Conservation (phyloP, 106 monocot genomes). For the Platanthera guangdongensis region DNA sequence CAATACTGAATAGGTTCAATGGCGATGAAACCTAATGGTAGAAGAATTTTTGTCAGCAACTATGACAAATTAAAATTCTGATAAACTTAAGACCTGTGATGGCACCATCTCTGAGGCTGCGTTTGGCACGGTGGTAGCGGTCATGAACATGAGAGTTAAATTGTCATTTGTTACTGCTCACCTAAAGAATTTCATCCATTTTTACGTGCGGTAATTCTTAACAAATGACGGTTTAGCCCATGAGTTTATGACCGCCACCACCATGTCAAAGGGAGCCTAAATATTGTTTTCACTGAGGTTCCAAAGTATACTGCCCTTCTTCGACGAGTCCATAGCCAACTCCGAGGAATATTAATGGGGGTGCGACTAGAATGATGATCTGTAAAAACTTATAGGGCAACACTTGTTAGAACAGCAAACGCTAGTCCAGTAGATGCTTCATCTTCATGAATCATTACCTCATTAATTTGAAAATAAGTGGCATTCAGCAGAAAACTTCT, state of each 20-base stretch:
- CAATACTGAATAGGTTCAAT: constrained; percentile 9
- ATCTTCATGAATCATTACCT: constrained; percentile 18
- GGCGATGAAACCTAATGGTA: constrained; percentile 5
- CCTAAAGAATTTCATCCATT: no score
- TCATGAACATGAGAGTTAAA: no score
- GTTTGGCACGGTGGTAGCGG: no score
- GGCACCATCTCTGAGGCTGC: constrained; percentile 19
- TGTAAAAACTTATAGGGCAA: constrained; percentile 40
- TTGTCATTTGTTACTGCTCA: no score
- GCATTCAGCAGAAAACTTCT: constrained; percentile 10
- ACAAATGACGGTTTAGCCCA: no score
- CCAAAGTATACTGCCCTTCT: constrained; percentile 44
- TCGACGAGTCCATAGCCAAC: constrained; percentile 36
- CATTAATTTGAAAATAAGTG: constrained; percentile 10
- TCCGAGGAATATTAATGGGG: constrained; percentile 30
- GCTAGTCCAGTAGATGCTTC: neutral
- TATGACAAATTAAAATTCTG: neutral
- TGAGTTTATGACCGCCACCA: no score
- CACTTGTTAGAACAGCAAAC: neutral
- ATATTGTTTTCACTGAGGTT: constrained; percentile 32
- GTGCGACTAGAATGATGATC: constrained; percentile 34
- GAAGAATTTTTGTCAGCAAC: neutral
- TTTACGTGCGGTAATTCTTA: no score
- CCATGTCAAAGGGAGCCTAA: no score
- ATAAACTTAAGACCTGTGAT: neutral